Evolutionary conservation across 805 yeast genomes (phyloP), one percentile per base, ranked within the genome.

Genomic region (Candida multigemmis): DNA sequence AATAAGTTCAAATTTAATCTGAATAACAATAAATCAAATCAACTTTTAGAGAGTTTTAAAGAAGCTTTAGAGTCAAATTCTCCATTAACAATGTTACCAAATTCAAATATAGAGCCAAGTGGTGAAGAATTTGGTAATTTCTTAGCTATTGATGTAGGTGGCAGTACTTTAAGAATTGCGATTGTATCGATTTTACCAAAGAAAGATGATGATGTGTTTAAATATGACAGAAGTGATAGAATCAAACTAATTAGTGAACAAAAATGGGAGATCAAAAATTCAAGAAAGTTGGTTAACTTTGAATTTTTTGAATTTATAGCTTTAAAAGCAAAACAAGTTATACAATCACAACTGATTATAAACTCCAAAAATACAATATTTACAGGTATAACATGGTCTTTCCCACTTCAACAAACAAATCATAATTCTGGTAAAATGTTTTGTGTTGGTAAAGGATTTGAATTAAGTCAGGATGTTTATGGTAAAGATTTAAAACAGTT

Each of bases 381-480:
- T 16, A 46, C 65, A 7, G 77, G 75, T 4, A 42, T 73, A 21
- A 62, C 76, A 4, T 71, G 77, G 76, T 66, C 74, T 5, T 74
- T 74, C 45, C 77, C 80, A 0, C 46, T 71, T 18, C 52, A 53
- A 14, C 60, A 64, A 28, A 45, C 56, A 0, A 38, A 54, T 13
- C 56, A 62, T 30, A 59, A 65, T 40, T 48, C 52, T 21, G 75
- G 71, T 1, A 53, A 51, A 22, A 61, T 78, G 21, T 48, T 57
- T 11, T 59, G 62, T 21, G 71, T 74, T 50, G 72, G 77, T n/a
- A 78, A 78, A 48, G 83, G 83, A 1, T 77, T 66, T 53, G 40
- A 42, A 7, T 42, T 77, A 28, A 38, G 60, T 3, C 52, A 54
- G 5, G 74, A 68, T 12, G 40, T 69, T 6, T 45, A 48, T 29